These are phyloP conservation scores for Mycena filopes DNA, from an alignment of 768 basidiomycete genomes.

Conservation along the genomic window DNA sequence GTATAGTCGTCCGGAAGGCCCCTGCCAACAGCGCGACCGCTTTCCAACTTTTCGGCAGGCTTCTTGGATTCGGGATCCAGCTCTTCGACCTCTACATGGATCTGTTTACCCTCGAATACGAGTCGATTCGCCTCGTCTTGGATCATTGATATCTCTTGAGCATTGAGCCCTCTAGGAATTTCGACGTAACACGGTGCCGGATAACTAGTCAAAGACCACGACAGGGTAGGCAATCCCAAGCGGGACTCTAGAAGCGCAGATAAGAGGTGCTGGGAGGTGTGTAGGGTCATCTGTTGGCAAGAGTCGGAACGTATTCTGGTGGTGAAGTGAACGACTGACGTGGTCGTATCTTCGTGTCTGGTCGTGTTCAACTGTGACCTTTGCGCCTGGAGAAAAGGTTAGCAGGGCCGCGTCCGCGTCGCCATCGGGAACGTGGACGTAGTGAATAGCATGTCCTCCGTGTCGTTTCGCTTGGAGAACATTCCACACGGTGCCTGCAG, in stretches of 20 bases:
- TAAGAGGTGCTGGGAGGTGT: slow-evolving; percentile 86
- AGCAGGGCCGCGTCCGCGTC: slow-evolving; percentile 54
- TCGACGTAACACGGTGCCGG: slow-evolving; percentile 84
- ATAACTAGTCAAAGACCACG: slow-evolving; percentile 80
- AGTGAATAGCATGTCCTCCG: slow-evolving; percentile 82
- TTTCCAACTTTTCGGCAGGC: slow-evolving; percentile 49
- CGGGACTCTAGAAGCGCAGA: slow-evolving; percentile 80
- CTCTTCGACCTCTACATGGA: slow-evolving; percentile 82
- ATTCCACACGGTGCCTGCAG: slow-evolving; percentile 50
- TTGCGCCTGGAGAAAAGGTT: slow-evolving; percentile 61
- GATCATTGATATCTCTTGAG: slow-evolving; percentile 68
- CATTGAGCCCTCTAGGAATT: slow-evolving; percentile 72
- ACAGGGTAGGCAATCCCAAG: slow-evolving; percentile 75
- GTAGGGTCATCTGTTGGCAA: slow-evolving; percentile 75
- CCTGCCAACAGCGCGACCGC: slow-evolving; percentile 64
- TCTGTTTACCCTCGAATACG: slow-evolving; percentile 74
- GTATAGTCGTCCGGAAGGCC: slow-evolving; percentile 79
- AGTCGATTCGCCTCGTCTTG: slow-evolving; percentile 73
- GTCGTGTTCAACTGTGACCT: slow-evolving; percentile 65
- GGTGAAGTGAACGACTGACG: slow-evolving; percentile 51
- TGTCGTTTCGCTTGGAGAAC: slow-evolving; percentile 75
- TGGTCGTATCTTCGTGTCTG: slow-evolving; percentile 76
- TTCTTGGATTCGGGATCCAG: slow-evolving; percentile 55
- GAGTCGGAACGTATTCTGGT: neutral
- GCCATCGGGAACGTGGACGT: slow-evolving; percentile 57